Conservation (phyloP, 2,329 filamentous ascomycete species). For the Penicillium digitatum region DNA sequence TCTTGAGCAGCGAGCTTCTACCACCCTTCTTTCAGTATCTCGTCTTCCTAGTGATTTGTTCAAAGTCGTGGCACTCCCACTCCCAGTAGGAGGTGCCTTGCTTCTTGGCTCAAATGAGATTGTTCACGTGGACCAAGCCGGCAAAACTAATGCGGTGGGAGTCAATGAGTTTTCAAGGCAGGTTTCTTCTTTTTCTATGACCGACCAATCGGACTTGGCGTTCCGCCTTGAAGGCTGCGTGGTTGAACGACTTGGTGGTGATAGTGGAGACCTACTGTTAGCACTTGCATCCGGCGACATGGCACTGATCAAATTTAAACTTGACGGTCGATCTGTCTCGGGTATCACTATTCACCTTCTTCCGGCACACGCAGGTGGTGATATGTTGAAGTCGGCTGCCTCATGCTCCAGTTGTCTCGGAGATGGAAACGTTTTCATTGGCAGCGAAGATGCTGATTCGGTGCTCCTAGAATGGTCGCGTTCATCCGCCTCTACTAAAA, state of each 20-base stretch:
- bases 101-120: constrained; percentile 85
- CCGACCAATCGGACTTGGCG: constrained; percentile 76
- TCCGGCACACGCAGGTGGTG: constrained; percentile 58
- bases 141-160: constrained; percentile 85
- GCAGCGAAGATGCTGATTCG: constrained; percentile 79
- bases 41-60: constrained; percentile 84
- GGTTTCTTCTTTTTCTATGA: constrained; percentile 75
- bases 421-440: constrained; percentile 71
- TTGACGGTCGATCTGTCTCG: constrained; percentile 88
- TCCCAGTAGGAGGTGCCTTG: constrained; percentile 82
- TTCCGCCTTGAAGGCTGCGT: constrained; percentile 77
- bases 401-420: constrained; percentile 68
- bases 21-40: constrained; percentile 80
- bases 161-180: constrained; percentile 87
- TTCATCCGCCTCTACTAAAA: constrained; percentile 58
- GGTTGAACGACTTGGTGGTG: constrained; percentile 70
- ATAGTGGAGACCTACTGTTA: constrained; percentile 79
- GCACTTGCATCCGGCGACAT: constrained; percentile 72
- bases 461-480: constrained; percentile 74
- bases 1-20: constrained; percentile 87
- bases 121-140: constrained; percentile 92
- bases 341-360: constrained; percentile 72
- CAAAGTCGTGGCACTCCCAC: constrained; percentile 73
- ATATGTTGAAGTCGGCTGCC: constrained; percentile 57
- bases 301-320: constrained; percentile 71